Base-by-base conservation (phyloP, 83 land plant genomes). In the Diphasiastrum complanatum region DNA sequence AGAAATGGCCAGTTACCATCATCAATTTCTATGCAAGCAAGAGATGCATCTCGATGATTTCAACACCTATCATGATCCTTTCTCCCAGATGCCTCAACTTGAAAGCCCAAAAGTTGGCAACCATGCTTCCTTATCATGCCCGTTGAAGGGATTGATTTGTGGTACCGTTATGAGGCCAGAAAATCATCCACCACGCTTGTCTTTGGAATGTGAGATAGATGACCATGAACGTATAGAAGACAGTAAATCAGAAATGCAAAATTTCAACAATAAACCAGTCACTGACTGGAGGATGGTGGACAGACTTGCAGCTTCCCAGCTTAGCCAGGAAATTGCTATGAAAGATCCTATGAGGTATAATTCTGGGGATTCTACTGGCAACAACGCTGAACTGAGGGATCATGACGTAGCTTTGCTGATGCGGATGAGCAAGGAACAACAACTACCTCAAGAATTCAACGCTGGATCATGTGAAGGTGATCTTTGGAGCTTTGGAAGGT, bases 231-330 rank as follows among this genome's bases (percentile, higher is more conserved):
- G n/a, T n/a, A n/a, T n/a, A n/a, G n/a, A n/a, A n/a, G n/a, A n/a
- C n/a, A n/a, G n/a, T n/a, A n/a, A n/a, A n/a, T n/a, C n/a, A n/a
- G n/a, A n/a, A n/a, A n/a, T n/a, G n/a, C n/a, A n/a, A n/a, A n/a
- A n/a, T n/a, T n/a, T n/a, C n/a, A n/a, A 48, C 23, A 6, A 6
- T 24, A 24, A 48, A 24, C 51, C n/a, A 18, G 23, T 48, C 51
- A 48, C 51, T 6, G 51, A 48, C 51, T 48, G 51, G 51, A 48
- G 51, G 23, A 18, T 24, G 6, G 51, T 48, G 6, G 51, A 48
- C 51, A 48, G 23, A 24, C 51, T 48, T 4, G 51, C 51, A 4
- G 51, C 51, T 4, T 18, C 51, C 5, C 51, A 48, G 51, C 18
- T 48, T 4, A 48, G 51, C 51, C 51, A 48, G 51, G 51, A 48